Conservation (phyloP, 371 early-diverging fungal genomes). For the Mucor piriformis region DNA sequence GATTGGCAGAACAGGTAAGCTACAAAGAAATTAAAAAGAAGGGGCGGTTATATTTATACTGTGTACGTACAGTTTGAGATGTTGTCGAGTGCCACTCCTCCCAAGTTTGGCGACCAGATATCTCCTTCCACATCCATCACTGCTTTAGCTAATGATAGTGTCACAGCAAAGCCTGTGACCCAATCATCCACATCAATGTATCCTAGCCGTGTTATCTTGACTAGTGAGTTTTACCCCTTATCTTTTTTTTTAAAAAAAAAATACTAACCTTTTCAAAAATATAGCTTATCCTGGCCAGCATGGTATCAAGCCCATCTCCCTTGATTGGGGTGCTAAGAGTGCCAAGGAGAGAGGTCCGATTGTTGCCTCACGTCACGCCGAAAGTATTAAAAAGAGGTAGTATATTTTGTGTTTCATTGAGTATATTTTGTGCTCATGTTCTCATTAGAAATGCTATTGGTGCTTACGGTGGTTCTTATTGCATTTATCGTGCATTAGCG, state of each 20-base stretch:
- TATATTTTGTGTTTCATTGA: too few relatives aligned
- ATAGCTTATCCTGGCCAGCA: conserved; percentile 85
- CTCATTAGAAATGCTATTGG: conserved; percentile 83
- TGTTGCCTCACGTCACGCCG: conserved; percentile 81
- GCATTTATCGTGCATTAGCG: conserved; percentile 91
- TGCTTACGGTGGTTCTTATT: conserved; percentile 94
- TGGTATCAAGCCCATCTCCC: conserved; percentile 81
- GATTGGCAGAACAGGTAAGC: conserved; percentile 34
- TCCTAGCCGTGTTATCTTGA: conserved; percentile 51
- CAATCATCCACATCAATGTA: conserved; percentile 28
- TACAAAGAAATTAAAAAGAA: neutral
- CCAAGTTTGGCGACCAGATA: neutral
- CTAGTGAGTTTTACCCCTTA: conserved; percentile 33
- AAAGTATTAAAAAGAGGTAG: conserved; percentile 76
- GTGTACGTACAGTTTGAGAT: conserved; percentile 6
- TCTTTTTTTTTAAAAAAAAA: neutral
- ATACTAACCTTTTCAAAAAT: conserved; percentile 2
- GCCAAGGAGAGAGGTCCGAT: conserved; percentile 85
- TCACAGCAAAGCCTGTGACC: neutral
- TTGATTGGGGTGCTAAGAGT: conserved; percentile 84
- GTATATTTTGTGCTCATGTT: neutral
- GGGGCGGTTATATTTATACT: neutral
- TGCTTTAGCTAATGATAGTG: neutral
- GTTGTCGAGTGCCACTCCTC: conserved; percentile 9
- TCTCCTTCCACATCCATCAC: neutral